phyloP scores from a whole-genome alignment of 805 yeast species.

The Schizosaccharomyces octosporus region DNA sequence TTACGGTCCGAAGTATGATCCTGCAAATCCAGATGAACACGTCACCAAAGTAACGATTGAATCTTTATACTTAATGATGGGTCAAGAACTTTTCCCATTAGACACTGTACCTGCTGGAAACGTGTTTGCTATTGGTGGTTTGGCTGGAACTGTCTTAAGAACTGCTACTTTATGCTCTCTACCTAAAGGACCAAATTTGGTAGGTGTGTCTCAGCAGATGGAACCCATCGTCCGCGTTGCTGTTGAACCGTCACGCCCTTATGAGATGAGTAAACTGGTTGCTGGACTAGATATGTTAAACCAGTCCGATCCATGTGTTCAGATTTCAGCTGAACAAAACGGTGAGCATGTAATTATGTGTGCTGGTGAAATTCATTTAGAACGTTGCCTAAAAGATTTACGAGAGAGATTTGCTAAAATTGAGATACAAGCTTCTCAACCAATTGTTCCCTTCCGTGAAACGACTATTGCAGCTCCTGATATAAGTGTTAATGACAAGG shows the following conservation, averaged over 20 bases:
- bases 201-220: conserved; percentile 38
- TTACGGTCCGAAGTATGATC: conserved; percentile 71
- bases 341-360: conserved; percentile 88
- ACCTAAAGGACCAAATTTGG: conserved; percentile 43
- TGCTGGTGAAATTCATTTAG: conserved; percentile 91
- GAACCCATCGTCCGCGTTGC: conserved; percentile 91
- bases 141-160: conserved; percentile 59
- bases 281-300: conserved; percentile 55
- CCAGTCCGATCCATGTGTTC: conserved; percentile 86
- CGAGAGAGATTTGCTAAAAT: conserved; percentile 78
- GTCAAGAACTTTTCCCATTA: conserved; percentile 59
- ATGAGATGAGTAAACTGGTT: conserved; percentile 49
- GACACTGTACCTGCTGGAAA: conserved; percentile 79
- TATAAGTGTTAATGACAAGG: conserved; percentile 23
- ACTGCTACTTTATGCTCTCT: conserved; percentile 58
- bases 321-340: conserved; percentile 57
- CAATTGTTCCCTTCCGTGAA: conserved; percentile 85
- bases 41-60: conserved; percentile 34
- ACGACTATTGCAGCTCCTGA: conserved; percentile 34
- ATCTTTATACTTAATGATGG: conserved; percentile 68
- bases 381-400: conserved; percentile 77
- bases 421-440: conserved; percentile 66
- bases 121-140: conserved; percentile 80
- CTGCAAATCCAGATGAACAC: conserved; percentile 31
- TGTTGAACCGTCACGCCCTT: conserved; percentile 76